Evolutionary conservation across 2,329 filamentous ascomycete species (phyloP), one percentile per base, ranked within the genome.

Genomic region (Proliferodiscus dingleyae): DNA sequence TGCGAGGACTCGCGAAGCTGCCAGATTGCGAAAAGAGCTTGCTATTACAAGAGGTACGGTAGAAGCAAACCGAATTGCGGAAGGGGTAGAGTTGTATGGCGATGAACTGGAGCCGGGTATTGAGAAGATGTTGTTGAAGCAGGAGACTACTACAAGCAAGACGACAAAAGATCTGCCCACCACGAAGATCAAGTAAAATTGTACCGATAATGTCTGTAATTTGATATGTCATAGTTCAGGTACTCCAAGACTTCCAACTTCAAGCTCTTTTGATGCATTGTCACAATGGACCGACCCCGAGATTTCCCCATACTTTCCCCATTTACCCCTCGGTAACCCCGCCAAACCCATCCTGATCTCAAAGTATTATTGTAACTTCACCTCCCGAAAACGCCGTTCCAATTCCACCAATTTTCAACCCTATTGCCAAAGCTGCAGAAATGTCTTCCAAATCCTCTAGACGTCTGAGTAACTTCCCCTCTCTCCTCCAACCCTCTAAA

Each of bases 41-140:
- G 52, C 52, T 13, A 24, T 50, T 36, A 46, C 50, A 6, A 49
- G 50, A 33, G 52, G 52, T 7, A 33, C 42, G 5, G 46, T 53
- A 18, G 46, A 53, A 37, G 32, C 38, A 10, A 53, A 55, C 42
- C 24, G 53, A 18, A 16, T 50, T 6, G 41, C 46, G 1, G 53
- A 55, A 42, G 53, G 50, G 3, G 48, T 46, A 37, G 40, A 51
- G 45, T 42, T 55, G 13, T 55, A 55, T 41, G 52, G 45, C 4
- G 43, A 52, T 46, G 47, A 50, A 6, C 5, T 19, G 15, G 52
- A 55, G 41, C 43, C 43, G 8, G 28, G 37, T n/a, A 22, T 47
- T 7, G 48, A 50, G 29, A 32, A 37, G 34, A 9, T 39, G 18
- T 26, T 49, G 2, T 29, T 47, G 16, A 34, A 34, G 32, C n/a